phyloP scores from a whole-genome alignment of 306 rosid genomes.

The Dalbergia cultrata region DNA sequence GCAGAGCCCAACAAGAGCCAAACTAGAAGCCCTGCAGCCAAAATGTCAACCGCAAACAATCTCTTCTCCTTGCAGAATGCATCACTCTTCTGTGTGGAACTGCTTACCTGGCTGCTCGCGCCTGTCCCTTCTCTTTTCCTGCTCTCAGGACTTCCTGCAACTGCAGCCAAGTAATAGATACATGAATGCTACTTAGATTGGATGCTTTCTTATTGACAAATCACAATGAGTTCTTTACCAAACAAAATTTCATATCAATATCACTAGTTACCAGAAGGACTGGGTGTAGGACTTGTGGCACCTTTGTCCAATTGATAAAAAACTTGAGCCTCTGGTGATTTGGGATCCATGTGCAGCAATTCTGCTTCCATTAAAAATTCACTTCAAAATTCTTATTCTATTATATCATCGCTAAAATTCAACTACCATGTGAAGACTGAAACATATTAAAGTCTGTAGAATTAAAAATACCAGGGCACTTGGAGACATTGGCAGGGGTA shows the following conservation, averaged over 20 bases:
- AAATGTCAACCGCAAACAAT: constrained; percentile 34
- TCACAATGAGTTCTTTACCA: neutral
- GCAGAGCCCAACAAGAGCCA: constrained; percentile 39
- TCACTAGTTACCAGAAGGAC: constrained; percentile 59
- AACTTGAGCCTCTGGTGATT: constrained; percentile 82
- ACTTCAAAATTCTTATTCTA: neutral
- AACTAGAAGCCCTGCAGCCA: constrained; percentile 43
- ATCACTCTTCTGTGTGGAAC: constrained; percentile 39
- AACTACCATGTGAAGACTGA: neutral
- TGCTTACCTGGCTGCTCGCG: constrained; percentile 40
- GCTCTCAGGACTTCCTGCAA: constrained; percentile 37
- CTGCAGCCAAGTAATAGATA: neutral
- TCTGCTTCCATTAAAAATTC: constrained; percentile 52
- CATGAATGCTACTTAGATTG: neutral
- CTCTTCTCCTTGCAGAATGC: constrained; percentile 46
- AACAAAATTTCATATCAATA: neutral
- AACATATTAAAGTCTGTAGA: neutral
- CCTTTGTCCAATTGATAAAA: constrained; percentile 63
- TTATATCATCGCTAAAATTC: neutral
- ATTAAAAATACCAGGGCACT: constrained; percentile 68
- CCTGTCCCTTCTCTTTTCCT: neutral
- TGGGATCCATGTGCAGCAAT: constrained; percentile 80
- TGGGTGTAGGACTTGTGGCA: constrained; percentile 50
- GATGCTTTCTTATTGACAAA: neutral
- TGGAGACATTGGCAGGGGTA: constrained; percentile 77